Conservation (phyloP, 345 rosid species). For the Aethionema arabicum region DNA sequence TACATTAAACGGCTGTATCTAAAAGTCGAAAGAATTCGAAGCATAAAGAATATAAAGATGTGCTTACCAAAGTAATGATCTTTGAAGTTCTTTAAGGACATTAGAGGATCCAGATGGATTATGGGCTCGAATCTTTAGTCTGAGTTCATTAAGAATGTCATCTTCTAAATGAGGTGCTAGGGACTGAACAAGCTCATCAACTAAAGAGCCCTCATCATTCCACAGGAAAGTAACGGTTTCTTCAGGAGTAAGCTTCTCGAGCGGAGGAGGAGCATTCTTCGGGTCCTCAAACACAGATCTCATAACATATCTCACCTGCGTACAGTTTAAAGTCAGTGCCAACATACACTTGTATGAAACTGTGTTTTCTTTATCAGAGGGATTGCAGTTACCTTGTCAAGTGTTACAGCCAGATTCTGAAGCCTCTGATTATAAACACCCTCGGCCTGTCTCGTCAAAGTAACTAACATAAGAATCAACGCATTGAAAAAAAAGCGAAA, state of each 20-base stretch:
- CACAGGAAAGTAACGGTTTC: conserved; percentile 71
- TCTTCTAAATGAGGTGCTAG: conserved; percentile 74
- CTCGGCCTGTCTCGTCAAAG: conserved; percentile 70
- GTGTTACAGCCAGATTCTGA: conserved; percentile 96
- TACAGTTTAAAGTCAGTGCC: conserved; percentile 21
- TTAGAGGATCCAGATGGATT: conserved; percentile 72
- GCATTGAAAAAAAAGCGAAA: conserved; percentile 10
- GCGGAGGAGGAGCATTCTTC: conserved; percentile 92
- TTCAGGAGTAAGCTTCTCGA: conserved; percentile 77
- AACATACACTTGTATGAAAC: conserved; percentile 7
- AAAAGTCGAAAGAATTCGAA: conserved; percentile 10
- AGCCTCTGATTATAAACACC: conserved; percentile 99
- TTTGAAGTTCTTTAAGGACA: conserved; percentile 68
- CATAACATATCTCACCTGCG: conserved; percentile 95
- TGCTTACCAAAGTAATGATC: conserved; percentile 85
- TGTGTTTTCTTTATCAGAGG: conserved; percentile 16
- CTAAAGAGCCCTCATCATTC: conserved; percentile 91
- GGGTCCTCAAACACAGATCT: conserved; percentile 88
- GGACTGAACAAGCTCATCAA: conserved; percentile 84
- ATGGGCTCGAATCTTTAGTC: conserved; percentile 63
- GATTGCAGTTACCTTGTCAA: conserved; percentile 77
- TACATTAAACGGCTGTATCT: conserved; percentile 13
- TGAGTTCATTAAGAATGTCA: conserved; percentile 56
- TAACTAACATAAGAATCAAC: conserved; percentile 26
- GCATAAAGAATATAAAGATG: conserved; percentile 18